phyloP scores from a whole-genome alignment of 2,329 filamentous ascomycete species.

The Cladosporium sp. region DNA sequence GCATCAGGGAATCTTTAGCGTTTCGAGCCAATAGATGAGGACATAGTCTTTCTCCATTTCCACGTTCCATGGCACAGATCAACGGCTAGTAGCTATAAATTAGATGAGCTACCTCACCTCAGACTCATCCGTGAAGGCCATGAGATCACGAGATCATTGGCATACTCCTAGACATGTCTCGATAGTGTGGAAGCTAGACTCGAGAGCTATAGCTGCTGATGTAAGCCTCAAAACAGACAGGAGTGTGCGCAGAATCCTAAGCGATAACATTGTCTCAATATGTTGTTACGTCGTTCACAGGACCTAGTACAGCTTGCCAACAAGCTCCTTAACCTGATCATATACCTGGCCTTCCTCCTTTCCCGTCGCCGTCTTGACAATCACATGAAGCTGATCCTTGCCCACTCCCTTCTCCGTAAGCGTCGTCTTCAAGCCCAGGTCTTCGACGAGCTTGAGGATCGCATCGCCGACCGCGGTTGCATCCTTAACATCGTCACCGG shows the following conservation, averaged over 20 bases:
- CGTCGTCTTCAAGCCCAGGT: constrained; percentile 42
- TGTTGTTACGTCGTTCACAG: constrained; percentile 4
- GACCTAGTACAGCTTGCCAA: constrained; percentile 38
- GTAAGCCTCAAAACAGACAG: no score
- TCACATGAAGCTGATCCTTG: constrained; percentile 38
- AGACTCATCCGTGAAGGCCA: no score
- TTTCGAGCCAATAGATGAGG: no score
- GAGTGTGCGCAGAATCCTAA: not conserved
- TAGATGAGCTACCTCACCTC: no score
- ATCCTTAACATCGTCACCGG: constrained; percentile 41
- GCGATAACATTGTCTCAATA: constrained; percentile 4
- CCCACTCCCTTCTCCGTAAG: constrained; percentile 44
- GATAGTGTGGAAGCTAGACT: no score
- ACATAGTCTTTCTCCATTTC: no score
- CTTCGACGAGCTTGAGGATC: constrained; percentile 41
- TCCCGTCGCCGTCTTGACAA: constrained; percentile 42
- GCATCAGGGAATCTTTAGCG: no score
- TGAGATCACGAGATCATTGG: no score
- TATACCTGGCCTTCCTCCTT: constrained; percentile 40
- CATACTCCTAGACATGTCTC: no score
- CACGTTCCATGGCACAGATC: no score
- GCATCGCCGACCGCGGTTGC: constrained; percentile 42
- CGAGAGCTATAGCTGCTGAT: no score
- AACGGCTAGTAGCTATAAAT: no score
- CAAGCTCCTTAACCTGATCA: constrained; percentile 40